These are phyloP conservation scores for Lagerstroemia speciosa DNA, from an alignment of 345 rosid species.

Conservation along the genomic window DNA sequence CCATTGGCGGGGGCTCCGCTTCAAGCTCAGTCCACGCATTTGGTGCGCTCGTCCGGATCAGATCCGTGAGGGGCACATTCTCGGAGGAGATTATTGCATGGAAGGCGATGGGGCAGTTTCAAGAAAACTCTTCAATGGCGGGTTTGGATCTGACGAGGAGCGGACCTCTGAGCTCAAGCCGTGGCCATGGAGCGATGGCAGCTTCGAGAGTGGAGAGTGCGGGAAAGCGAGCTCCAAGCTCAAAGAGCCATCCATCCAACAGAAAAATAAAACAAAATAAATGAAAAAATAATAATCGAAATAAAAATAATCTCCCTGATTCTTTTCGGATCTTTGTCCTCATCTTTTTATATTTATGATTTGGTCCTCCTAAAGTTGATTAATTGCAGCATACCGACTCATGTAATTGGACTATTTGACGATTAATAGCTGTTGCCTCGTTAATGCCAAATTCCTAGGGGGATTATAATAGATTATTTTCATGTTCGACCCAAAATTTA, in stretches of 20 bases:
- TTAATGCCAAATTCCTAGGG: no score
- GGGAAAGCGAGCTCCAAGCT: background rate
- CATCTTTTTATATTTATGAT: no score
- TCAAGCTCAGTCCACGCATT: constrained; percentile 9
- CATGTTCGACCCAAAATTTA: no score
- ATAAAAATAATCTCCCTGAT: no score
- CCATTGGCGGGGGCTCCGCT: constrained; percentile 19
- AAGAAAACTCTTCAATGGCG: background rate
- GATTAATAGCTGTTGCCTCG: no score
- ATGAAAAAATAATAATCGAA: no score
- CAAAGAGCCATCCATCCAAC: background rate
- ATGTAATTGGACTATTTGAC: no score
- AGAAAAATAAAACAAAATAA: background rate
- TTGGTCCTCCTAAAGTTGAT: no score
- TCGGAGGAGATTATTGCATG: constrained; percentile 1
- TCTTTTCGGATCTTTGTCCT: no score
- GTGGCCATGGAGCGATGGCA: background rate
- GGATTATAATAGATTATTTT: no score
- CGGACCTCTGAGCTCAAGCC: background rate
- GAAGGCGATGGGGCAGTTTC: background rate
- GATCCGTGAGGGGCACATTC: background rate
- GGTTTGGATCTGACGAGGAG: background rate
- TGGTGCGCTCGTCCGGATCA: constrained; percentile 7
- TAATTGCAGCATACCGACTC: no score
- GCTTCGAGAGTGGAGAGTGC: background rate